Evolutionary conservation across 768 basidiomycete genomes (phyloP), one percentile per base, ranked within the genome.

Genomic region (Cyclocybe cylindracea): DNA sequence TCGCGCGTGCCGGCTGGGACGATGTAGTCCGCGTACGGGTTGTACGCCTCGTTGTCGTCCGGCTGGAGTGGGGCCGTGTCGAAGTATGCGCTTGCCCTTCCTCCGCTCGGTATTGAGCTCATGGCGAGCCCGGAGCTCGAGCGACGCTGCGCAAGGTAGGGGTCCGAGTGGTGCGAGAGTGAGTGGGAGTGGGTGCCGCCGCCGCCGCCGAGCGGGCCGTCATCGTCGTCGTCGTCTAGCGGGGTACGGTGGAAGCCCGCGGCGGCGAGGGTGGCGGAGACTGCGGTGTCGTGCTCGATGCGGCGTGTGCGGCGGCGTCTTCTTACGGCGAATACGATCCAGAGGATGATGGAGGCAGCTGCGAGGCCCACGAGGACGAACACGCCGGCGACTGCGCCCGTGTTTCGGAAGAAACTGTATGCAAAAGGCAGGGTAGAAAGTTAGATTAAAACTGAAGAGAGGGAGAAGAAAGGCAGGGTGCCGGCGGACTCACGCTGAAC

Each of bases 341-440:
- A 90, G 43, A 91, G 73, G 37, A 84, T 61, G 48, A 83, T 91
- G 43, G 78, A 83, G 16, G 81, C 85, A 29, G 72, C 84, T 3
- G 91, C 86, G 14, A 98, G 77, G 29, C 94, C 95, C 13, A 95
- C 90, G 11, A 94, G 84, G 36, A 92, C 83, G 61, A 97, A 98
- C 7, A 94, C 90, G 40, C 91, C 96, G 1, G 88, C 88, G 3
- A 98, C 94, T 9, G 94, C 95, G 14, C 93, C 93, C 18, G 87
- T 89, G 64, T 96, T 91, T 44, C 68, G 67, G 70, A 96, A 95
- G 73, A 97, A 98, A 50, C 89, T 91, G 51, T n/a, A 18, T 46
- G 35, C 14, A 57, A 40, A 39, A 38, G 13, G 45, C 59, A 44
- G 10, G 19, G 11, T 41, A 40, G 41, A 38, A 48, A 34, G 47